Evolutionary conservation across 2,329 filamentous ascomycete genomes (phyloP).

Genomic region (Microascus cirrosus): DNA sequence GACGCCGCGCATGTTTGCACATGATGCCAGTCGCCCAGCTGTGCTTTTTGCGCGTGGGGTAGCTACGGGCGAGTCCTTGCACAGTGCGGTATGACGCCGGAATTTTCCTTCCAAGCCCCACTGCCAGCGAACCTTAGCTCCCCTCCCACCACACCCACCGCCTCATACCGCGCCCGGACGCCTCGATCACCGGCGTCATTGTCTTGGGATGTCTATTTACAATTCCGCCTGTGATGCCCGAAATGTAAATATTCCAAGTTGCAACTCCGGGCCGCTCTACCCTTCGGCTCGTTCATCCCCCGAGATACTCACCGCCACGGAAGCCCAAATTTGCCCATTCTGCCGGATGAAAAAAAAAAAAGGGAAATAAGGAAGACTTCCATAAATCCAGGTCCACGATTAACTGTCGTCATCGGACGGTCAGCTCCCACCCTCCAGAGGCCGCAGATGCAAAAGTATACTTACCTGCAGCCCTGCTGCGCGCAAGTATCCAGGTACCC

Average conservation of each 20-base stretch:
- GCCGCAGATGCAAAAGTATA: not conserved
- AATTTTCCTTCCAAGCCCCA: too few species aligned
- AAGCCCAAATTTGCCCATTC: not conserved
- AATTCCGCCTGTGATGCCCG: not conserved
- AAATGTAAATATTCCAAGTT: not conserved
- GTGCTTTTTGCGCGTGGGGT: too few species aligned
- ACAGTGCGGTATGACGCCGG: too few species aligned
- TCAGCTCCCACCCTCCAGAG: not conserved
- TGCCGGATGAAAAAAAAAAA: too few species aligned
- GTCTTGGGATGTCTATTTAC: not conserved
- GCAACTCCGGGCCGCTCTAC: not conserved
- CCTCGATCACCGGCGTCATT: not conserved
- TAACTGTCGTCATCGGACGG: not conserved
- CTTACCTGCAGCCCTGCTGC: not conserved
- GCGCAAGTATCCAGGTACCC: not conserved
- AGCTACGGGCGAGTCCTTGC: too few species aligned
- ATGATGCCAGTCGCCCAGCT: too few species aligned
- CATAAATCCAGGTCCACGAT: not conserved
- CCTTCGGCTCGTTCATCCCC: not conserved
- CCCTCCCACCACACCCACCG: not conserved
- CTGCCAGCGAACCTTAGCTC: too few species aligned
- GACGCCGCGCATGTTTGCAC: too few species aligned
- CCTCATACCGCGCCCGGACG: not conserved
- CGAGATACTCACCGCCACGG: not conserved
- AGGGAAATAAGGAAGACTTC: not conserved